Evolutionary conservation across 306 rosid genomes (phyloP).

Genomic region (Aeschynomene evenia): DNA sequence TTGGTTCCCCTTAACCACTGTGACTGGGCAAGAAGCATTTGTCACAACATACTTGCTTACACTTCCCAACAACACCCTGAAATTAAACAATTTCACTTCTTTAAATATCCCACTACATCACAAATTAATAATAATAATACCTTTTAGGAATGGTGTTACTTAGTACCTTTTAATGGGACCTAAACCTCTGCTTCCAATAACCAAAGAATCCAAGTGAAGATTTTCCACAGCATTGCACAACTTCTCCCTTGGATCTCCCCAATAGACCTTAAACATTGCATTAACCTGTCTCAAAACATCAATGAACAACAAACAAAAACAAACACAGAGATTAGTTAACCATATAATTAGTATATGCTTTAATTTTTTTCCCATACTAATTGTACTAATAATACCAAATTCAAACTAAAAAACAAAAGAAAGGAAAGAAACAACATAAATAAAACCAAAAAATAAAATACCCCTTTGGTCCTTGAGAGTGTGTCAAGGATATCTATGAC

Average conservation of each 20-base stretch:
- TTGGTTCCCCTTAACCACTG: constrained; percentile 57
- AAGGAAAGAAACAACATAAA: background rate
- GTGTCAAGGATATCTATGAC: constrained; percentile 54
- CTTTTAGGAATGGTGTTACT: background rate
- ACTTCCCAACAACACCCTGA: constrained; percentile 72
- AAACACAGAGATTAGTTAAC: background rate
- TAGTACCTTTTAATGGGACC: constrained; percentile 62
- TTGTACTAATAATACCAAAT: too few relatives aligned
- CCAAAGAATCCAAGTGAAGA: constrained; percentile 64
- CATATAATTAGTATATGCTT: too few relatives aligned
- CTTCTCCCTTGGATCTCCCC: constrained; percentile 89
- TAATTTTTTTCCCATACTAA: background rate
- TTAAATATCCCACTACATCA: background rate
- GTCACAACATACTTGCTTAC: constrained; percentile 65
- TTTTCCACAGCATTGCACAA: constrained; percentile 59
- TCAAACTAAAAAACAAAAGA: background rate
- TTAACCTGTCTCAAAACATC: constrained; percentile 43
- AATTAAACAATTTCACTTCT: background rate
- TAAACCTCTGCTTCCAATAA: constrained; percentile 79
- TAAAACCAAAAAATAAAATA: too few relatives aligned
- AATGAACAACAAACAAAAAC: background rate
- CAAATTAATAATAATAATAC: too few relatives aligned
- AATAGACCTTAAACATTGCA: constrained; percentile 71
- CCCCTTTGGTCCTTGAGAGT: constrained; percentile 58
- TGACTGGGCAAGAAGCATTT: constrained; percentile 74